These are phyloP conservation scores for Chlorella sorokiniana DNA, from an alignment of 139 green algal genomes.

Conservation along the genomic window DNA sequence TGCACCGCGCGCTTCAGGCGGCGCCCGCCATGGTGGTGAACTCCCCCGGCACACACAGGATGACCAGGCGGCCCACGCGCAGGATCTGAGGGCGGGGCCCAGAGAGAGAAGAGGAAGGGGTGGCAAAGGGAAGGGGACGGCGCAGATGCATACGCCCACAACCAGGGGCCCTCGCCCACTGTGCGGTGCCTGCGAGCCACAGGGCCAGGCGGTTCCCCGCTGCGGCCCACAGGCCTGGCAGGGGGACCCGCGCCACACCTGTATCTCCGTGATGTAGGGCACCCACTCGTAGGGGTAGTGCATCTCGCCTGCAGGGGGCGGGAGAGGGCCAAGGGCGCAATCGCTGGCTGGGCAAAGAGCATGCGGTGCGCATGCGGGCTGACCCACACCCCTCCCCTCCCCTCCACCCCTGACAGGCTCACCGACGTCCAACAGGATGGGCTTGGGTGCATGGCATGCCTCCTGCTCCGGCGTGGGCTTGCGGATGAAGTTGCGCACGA, in stretches of 20 bases:
- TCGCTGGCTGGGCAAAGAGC: neutral
- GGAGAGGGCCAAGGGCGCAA: neutral
- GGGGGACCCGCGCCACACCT: too few relatives aligned
- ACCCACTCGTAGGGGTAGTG: constrained; percentile 78
- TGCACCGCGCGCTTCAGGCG: constrained; percentile 61
- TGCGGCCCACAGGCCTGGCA: neutral
- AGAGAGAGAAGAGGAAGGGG: neutral
- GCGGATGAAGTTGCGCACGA: constrained; percentile 66
- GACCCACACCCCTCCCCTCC: neutral
- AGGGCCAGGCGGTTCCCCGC: too few relatives aligned
- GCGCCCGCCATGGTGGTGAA: constrained; percentile 85
- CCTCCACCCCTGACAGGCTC: neutral
- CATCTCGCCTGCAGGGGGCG: constrained; percentile 58
- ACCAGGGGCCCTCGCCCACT: too few relatives aligned
- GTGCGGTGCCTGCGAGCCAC: too few relatives aligned
- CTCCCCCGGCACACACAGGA: constrained; percentile 75
- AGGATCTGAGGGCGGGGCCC: constrained; percentile 42
- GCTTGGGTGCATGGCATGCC: constrained; percentile 83
- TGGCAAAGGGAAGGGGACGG: neutral
- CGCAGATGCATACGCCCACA: neutral
- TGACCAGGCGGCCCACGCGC: constrained; percentile 55
- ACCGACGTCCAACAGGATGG: constrained; percentile 80
- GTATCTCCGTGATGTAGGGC: constrained; percentile 61
- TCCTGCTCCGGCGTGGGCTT: constrained; percentile 59
- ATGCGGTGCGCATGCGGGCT: neutral